These are phyloP conservation scores for Kurtzmaniella quercitrusa DNA, from an alignment of 1,139 yeast genomes.

Conservation along the genomic window DNA sequence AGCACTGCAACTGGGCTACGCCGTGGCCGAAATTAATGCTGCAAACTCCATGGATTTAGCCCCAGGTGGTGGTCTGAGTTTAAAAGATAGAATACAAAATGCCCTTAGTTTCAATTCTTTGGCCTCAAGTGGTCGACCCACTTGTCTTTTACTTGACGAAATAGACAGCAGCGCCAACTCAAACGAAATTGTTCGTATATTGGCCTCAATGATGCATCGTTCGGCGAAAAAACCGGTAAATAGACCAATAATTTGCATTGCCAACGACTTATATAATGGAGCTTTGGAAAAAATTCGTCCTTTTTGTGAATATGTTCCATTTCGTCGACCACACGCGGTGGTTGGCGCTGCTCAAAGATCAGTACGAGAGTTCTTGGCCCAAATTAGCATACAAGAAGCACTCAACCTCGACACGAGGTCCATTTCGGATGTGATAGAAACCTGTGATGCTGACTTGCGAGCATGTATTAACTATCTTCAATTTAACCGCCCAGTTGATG, in stretches of 20 bases:
- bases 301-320: conserved; percentile 64
- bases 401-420: conserved; percentile 31
- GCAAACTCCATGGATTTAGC: conserved; percentile 57
- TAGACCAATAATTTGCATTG: conserved; percentile 88
- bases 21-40: conserved; percentile 83
- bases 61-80: conserved; percentile 24
- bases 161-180: conserved; percentile 84
- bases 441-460: conserved; percentile 81
- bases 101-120: conserved; percentile 66
- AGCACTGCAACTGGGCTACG: conserved; percentile 79
- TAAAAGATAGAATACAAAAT: conserved; percentile 54
- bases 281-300: conserved; percentile 68
- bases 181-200: conserved; percentile 65
- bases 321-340: conserved; percentile 51
- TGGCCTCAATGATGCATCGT: conserved; percentile 51
- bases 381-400: conserved; percentile 29
- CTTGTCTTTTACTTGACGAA: conserved; percentile 84
- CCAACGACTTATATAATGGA: conserved; percentile 75
- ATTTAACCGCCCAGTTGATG: conserved; percentile 42
- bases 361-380: conserved; percentile 37
- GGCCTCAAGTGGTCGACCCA: conserved; percentile 55
- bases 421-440: conserved; percentile 54
- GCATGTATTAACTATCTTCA: conserved; percentile 84
- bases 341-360: conserved; percentile 36
- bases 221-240: conserved; percentile 26